Conservation (phyloP, 2,329 filamentous ascomycete species). For the Fusarium dlaminii region DNA sequence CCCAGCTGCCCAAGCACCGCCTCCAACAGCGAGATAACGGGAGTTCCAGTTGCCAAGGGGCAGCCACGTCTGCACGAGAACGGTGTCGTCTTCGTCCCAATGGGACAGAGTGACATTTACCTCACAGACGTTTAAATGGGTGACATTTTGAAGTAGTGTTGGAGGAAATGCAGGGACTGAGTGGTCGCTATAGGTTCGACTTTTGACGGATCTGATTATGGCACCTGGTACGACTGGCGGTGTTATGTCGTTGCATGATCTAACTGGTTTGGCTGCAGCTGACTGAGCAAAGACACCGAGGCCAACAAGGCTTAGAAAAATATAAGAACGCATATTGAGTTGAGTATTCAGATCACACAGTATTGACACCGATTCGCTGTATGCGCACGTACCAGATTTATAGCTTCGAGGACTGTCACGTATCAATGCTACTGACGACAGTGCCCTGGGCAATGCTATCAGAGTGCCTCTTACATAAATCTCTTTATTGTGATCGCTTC, state of each 20-base stretch:
- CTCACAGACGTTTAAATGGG: neutral
- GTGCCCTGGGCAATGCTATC: neutral
- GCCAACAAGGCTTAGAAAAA: neutral
- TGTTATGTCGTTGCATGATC: neutral
- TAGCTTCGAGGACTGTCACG: neutral
- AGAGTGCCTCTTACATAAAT: neutral
- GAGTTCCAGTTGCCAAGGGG: neutral
- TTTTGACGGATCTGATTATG: neutral
- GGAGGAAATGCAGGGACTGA: neutral
- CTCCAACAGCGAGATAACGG: neutral
- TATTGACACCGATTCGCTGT: neutral
- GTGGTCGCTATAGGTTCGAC: neutral
- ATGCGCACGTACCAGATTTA: neutral
- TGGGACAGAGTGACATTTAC: neutral
- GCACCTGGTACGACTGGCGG: neutral
- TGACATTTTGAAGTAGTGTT: neutral
- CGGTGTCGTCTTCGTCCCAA: neutral
- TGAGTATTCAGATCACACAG: neutral
- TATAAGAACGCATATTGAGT: neutral
- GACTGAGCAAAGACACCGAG: neutral
- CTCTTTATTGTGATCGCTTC: accelerated
- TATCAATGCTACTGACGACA: neutral
- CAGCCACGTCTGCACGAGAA: neutral
- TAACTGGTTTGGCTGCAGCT: neutral
- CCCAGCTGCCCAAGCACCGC: neutral